Percentiles rank a stretch among this genome's conserved stretches.
Conservation (phyloP, 768 basidiomycete genomes). For the Gautieria morchelliformis region DNA sequence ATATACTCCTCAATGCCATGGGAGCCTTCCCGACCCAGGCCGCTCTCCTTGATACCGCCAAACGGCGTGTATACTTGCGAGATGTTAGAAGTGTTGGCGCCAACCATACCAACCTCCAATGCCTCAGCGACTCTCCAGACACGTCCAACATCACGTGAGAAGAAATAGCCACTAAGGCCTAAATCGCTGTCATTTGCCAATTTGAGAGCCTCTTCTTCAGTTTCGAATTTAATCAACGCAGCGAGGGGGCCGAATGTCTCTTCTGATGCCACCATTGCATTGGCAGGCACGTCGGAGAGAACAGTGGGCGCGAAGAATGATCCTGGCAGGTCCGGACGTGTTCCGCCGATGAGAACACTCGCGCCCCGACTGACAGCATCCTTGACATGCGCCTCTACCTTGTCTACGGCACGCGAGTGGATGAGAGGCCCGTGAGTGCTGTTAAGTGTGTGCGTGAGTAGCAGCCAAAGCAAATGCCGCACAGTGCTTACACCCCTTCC, state of each 20-base stretch:
- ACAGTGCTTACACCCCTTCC: constrained; percentile 48
- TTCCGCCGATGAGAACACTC: constrained; percentile 84
- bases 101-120: constrained; percentile 91
- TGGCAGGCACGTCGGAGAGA: constrained; percentile 68
- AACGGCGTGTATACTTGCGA: constrained; percentile 78
- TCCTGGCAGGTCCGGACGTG: constrained; percentile 43
- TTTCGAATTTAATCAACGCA: constrained; percentile 80
- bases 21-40: constrained; percentile 73
- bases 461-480: neutral
- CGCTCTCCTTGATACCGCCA: constrained; percentile 88
- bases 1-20: constrained; percentile 89
- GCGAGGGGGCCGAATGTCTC: constrained; percentile 96
- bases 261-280: constrained; percentile 60
- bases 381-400: constrained; percentile 77
- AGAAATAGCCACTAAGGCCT: constrained; percentile 95
- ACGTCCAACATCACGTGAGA: constrained; percentile 73
- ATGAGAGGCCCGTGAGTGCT: constrained; percentile 96
- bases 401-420: constrained; percentile 74
- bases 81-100: constrained; percentile 71
- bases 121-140: constrained; percentile 93
- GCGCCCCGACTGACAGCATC: constrained; percentile 84
- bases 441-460: neutral
- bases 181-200: constrained; percentile 77
- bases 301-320: constrained; percentile 85
- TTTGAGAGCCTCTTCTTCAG: constrained; percentile 85